Percentiles rank a stretch among this genome's conserved stretches.
Conservation (phyloP, 345 rosid species). For the Citrus cavaleriei region DNA sequence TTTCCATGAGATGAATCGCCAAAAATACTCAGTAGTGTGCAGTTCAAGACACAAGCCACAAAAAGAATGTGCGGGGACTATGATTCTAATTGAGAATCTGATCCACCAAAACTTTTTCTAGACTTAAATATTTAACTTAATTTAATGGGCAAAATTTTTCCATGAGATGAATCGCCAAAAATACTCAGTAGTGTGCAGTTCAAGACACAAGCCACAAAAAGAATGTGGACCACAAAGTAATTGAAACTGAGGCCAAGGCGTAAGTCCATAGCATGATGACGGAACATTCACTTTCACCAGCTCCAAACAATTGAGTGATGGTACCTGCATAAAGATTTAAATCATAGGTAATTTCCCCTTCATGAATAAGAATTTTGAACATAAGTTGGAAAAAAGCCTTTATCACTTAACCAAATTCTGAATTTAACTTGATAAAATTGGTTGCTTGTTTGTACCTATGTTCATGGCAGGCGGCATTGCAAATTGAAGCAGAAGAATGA, state of each 20-base stretch:
- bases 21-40: no score
- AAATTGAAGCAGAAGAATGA: conserved; percentile 63
- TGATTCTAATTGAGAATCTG: neutral
- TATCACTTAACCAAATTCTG: neutral
- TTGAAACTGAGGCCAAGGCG: conserved; percentile 52
- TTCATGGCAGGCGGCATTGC: conserved; percentile 70
- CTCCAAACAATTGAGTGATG: conserved; percentile 58
- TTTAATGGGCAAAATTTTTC: no score
- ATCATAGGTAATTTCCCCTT: neutral
- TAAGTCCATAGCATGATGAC: conserved; percentile 70
- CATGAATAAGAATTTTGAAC: neutral
- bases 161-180: no score
- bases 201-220: conserved; percentile 67
- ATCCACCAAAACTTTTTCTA: no score
- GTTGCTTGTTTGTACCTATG: conserved; percentile 24
- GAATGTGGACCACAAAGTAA: conserved; percentile 62
- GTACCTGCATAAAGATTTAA: conserved; percentile 36
- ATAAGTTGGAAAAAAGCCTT: neutral
- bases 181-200: neutral
- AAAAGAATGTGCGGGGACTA: conserved; percentile 30
- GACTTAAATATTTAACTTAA: no score
- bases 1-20: no score
- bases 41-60: conserved; percentile 57
- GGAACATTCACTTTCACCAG: conserved; percentile 67
- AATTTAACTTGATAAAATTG: neutral